Conservation (phyloP, 805 yeast species). For the Candida nemodendra region DNA sequence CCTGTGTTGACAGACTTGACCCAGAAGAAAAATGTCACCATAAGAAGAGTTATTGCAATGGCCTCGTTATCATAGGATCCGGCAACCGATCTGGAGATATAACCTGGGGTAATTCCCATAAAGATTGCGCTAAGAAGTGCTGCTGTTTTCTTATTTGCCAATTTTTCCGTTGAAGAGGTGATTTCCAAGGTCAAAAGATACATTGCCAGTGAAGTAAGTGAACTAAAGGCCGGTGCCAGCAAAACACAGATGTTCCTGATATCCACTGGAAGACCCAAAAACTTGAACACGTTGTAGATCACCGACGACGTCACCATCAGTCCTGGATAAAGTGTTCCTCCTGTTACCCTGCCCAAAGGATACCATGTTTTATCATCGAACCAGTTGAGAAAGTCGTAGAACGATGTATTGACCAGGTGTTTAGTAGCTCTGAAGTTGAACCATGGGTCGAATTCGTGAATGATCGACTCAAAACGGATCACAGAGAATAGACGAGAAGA, state of each 20-base stretch:
- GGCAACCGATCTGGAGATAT: slow-evolving; percentile 96
- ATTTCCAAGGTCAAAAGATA: slow-evolving; percentile 85
- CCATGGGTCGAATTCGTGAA: slow-evolving; percentile 98
- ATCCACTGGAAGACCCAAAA: slow-evolving; percentile 79
- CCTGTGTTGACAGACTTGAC: slow-evolving; percentile 91
- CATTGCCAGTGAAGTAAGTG: slow-evolving; percentile 86
- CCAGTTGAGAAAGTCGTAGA: slow-evolving; percentile 94
- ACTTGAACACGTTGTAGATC: slow-evolving; percentile 70
- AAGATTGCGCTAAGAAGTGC: slow-evolving; percentile 91
- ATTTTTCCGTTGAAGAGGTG: slow-evolving; percentile 55
- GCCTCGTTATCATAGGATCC: slow-evolving; percentile 99
- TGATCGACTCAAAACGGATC: slow-evolving; percentile 90
- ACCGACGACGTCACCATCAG: slow-evolving; percentile 96
- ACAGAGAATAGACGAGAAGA: slow-evolving; percentile 94
- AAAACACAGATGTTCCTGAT: slow-evolving; percentile 94
- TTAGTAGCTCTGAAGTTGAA: slow-evolving; percentile 96
- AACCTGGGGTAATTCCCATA: slow-evolving; percentile 98
- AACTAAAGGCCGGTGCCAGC: slow-evolving; percentile 95
- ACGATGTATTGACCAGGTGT: slow-evolving; percentile 78
- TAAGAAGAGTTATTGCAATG: slow-evolving; percentile 90
- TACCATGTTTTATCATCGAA: slow-evolving; percentile 99
- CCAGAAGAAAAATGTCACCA: slow-evolving; percentile 97
- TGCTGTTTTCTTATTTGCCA: slow-evolving; percentile 49
- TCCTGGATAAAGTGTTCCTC: slow-evolving; percentile 98
- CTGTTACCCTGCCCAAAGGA: slow-evolving; percentile 98